Conservation (phyloP, 768 basidiomycete species). For the Mycena chlorophos region DNA sequence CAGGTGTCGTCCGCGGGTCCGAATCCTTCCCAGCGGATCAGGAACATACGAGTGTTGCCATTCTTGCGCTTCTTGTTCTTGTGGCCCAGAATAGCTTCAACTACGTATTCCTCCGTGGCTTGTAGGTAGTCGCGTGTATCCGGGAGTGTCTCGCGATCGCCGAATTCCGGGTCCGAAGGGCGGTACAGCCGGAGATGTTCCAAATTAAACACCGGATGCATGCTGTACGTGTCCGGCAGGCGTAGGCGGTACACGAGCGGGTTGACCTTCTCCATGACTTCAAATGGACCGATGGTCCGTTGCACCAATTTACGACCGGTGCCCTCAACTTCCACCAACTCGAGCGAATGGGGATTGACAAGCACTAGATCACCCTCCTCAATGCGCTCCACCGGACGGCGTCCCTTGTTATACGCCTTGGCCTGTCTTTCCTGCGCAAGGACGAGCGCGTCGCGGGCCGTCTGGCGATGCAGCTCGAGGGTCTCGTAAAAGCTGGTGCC, state of each 20-base stretch:
- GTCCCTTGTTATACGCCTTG: no score
- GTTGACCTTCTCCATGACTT: no score
- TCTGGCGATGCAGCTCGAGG: no score
- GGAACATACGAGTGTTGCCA: background rate
- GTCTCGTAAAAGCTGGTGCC: no score
- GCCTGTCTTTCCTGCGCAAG: no score
- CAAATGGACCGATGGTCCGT: no score
- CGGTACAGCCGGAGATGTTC: slow-evolving; percentile 12
- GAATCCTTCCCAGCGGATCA: background rate
- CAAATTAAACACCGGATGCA: slow-evolving; percentile 16
- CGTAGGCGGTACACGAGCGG: slow-evolving; percentile 8
- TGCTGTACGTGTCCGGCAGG: slow-evolving; percentile 12
- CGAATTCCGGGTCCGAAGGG: background rate
- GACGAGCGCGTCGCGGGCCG: no score
- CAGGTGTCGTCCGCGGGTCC: background rate
- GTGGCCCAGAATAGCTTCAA: background rate
- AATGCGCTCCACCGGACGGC: no score
- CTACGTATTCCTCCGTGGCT: background rate
- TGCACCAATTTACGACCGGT: no score
- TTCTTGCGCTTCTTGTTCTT: background rate
- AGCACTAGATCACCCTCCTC: no score
- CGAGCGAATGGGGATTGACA: no score
- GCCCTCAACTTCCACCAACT: no score
- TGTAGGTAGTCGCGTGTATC: background rate
- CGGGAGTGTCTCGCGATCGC: background rate